Evolutionary conservation across 1,284 basidiomycete genomes (phyloP).

Genomic region (Pyrrhoderma noxium): DNA sequence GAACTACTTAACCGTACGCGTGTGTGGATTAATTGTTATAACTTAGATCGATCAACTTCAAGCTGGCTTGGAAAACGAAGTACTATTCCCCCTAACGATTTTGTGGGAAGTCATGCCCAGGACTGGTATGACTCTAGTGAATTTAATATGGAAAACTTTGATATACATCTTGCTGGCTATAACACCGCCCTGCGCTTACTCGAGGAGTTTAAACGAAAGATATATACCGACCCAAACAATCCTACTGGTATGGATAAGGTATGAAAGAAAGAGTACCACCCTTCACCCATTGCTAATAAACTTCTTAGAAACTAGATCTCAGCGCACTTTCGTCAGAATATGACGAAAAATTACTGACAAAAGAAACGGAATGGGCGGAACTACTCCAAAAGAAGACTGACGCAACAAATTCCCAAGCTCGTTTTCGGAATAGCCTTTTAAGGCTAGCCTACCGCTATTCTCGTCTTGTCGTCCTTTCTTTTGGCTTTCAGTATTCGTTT

Average conservation of each 20-base stretch:
- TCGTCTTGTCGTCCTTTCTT: slow-evolving; percentile 60
- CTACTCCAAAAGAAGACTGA: slow-evolving; percentile 42
- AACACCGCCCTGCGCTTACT: slow-evolving; percentile 63
- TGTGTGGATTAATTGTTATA: slow-evolving; percentile 83
- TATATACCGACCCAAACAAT: slow-evolving; percentile 67
- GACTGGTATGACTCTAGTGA: slow-evolving; percentile 67
- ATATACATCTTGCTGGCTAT: slow-evolving; percentile 70
- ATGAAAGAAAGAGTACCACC: slow-evolving; percentile 13
- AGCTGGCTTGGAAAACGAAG: slow-evolving; percentile 80
- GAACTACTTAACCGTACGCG: slow-evolving; percentile 83
- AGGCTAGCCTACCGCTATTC: slow-evolving; percentile 62
- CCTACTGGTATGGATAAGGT: slow-evolving; percentile 70
- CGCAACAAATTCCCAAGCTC: slow-evolving; percentile 41
- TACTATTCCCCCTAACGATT: slow-evolving; percentile 68
- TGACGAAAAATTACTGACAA: slow-evolving; percentile 52
- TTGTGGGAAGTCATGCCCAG: slow-evolving; percentile 64
- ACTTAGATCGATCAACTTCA: slow-evolving; percentile 73
- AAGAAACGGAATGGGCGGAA: slow-evolving; percentile 49
- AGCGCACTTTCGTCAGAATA: slow-evolving; percentile 55
- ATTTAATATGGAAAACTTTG: slow-evolving; percentile 63
- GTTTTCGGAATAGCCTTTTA: slow-evolving; percentile 57
- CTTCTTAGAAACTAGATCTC: slow-evolving; percentile 48
- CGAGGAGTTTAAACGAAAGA: slow-evolving; percentile 49
- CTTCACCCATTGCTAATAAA: background rate
- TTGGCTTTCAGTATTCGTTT: slow-evolving; percentile 70